phyloP scores from a whole-genome alignment of 2,329 filamentous ascomycete genomes.

The Cryphonectria radicalis region DNA sequence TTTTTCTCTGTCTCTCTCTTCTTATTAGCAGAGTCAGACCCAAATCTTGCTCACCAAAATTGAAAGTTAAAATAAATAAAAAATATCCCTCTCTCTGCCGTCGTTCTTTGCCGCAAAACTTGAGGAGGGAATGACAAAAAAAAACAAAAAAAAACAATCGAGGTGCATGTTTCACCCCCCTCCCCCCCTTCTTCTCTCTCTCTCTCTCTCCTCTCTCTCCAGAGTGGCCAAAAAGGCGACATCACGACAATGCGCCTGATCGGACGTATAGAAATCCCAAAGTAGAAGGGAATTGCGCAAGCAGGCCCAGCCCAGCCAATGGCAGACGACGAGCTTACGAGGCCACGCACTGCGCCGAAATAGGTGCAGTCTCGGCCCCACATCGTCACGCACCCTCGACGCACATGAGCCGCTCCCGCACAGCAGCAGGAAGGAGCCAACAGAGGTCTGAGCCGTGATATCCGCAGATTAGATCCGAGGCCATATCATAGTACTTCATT shows the following conservation, averaged over 20 bases:
- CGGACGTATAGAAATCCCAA: background rate
- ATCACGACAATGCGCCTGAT: background rate
- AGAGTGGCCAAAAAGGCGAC: background rate
- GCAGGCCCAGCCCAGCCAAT: slow-evolving; percentile 34
- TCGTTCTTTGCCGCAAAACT: background rate
- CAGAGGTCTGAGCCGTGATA: slow-evolving; percentile 1
- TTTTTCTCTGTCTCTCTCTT: background rate
- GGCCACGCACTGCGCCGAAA: slow-evolving; percentile 33
- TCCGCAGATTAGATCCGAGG: slow-evolving; percentile 14
- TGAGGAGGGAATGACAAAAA: background rate
- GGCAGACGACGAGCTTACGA: slow-evolving; percentile 36
- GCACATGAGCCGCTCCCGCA: background rate
- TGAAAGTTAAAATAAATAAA: too few relatives aligned
- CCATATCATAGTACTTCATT: background rate
- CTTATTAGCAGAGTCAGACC: background rate
- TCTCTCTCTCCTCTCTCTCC: too few relatives aligned
- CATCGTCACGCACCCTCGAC: background rate
- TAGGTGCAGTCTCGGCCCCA: slow-evolving; percentile 23
- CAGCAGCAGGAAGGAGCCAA: background rate
- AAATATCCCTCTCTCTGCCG: background rate
- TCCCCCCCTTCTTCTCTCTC: too few relatives aligned
- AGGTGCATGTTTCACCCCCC: background rate
- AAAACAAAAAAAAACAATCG: background rate
- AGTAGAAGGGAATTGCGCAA: slow-evolving; percentile 22
- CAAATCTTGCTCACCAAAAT: too few relatives aligned